Evolutionary conservation across 2,329 filamentous ascomycete genomes (phyloP), one percentile per base, ranked within the genome.

Genomic region (Thyridium curvatum): DNA sequence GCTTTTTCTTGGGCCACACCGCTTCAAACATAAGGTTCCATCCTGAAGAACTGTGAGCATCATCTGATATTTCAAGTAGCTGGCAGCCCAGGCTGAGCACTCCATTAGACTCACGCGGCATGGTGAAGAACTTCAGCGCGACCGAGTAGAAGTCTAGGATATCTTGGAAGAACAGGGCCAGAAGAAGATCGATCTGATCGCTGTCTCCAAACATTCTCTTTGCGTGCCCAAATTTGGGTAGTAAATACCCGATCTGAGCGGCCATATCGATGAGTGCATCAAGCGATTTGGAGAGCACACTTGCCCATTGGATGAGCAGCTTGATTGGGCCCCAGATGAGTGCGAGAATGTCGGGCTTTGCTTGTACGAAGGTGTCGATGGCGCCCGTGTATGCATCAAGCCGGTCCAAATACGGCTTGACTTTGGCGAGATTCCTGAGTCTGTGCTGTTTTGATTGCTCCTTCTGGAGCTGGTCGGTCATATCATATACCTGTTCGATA

Each of bases 291-390:
- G 51, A 40, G 41, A 58, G 48, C 14, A 74, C 74, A 71, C 69
- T 71, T 41, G 62, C 75, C 35, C 70, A 76, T 45, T 75, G 84
- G 60, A 84, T 78, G 64, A 85, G 45, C 12, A 61, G 42, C 40
- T 50, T 52, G 14, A 61, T 56, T 2, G 60, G 60, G 3, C 60
- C 60, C 60, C 59, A 64, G 7, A 63, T 58, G n/a, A 62, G 40
- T 4, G 53, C 51, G 21, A 64, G 21, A 17, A 63, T 45, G 4
- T 61, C 52, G 1, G 54, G 51, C 30, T 61, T 57, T 1, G 46
- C 53, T 42, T 61, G 54, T 4, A 56, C 46, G 40, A 61, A 59
- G 0, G 43, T 45, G 3, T 59, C 51, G 31, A 63, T 49, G 2
- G 45, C 44, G n/a, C 38, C 41, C 8, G 47, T 34, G 36, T 60